Evolutionary conservation across 495 filamentous ascomycete species (phyloP).

Genomic region (Penicillium robsamsonii): DNA sequence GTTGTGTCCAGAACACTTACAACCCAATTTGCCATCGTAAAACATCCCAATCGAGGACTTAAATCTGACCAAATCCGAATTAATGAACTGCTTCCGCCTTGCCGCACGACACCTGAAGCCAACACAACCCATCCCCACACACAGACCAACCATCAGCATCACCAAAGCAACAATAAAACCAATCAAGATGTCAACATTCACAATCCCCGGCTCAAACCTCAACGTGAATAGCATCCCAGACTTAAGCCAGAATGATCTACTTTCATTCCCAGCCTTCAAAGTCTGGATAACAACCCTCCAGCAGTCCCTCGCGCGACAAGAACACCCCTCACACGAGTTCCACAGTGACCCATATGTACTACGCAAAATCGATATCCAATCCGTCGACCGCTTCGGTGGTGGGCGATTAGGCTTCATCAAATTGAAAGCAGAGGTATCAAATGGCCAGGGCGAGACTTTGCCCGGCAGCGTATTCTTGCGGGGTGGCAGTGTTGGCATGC

Average conservation of each 20-base stretch:
- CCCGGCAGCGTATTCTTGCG: constrained; percentile 79
- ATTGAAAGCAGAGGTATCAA: constrained; percentile 63
- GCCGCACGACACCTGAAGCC: constrained; percentile 9
- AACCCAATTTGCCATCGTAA: not conserved
- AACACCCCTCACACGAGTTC: constrained; percentile 63
- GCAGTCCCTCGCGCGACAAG: constrained; percentile 62
- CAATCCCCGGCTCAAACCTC: constrained; percentile 25
- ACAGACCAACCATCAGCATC: not conserved
- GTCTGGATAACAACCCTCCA: constrained; percentile 70
- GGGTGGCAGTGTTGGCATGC: constrained; percentile 78
- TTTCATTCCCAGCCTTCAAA: constrained; percentile 68
- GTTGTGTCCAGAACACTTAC: not conserved
- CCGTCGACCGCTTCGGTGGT: constrained; percentile 68
- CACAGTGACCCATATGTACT: constrained; percentile 67
- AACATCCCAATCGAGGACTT: not conserved
- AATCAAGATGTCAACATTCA: constrained; percentile 23
- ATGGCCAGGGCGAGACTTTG: constrained; percentile 59
- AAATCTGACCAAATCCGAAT: not conserved
- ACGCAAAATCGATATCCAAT: constrained; percentile 66
- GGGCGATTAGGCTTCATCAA: constrained; percentile 75
- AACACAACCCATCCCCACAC: constrained; percentile 4
- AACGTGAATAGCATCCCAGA: constrained; percentile 56
- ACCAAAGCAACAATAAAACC: not conserved
- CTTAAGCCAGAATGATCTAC: constrained; percentile 61
- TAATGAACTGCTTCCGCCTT: constrained; percentile 15